Base-by-base conservation (phyloP, 768 basidiomycete species). In the Russula vinacea region DNA sequence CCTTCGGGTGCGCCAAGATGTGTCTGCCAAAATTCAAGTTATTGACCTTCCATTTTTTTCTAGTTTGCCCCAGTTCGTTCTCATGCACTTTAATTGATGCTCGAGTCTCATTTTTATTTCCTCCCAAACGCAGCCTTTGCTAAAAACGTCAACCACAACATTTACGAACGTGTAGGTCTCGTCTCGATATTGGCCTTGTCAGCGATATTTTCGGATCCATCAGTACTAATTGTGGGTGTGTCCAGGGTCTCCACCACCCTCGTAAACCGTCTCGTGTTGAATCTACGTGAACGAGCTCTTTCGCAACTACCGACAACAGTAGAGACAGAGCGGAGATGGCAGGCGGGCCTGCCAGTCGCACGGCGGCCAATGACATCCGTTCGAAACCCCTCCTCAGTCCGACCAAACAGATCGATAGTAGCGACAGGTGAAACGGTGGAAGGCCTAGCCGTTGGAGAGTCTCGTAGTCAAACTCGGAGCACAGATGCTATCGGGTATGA, bases 151-250 rank as follows among this genome's bases (percentile, higher is more conserved):
- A 2, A 51, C 64, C 24, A 42, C 59, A n/a, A 44, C 54, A 19
- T 5, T 56, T 29, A 61, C 64, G 14, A 65, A 65, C 26, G 64
- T 57, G 64, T 65, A 56, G 42, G 64, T 65, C 52, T 54, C 35
- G 29, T 39, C 45, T 40, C 8, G n/a, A 19, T 44, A 22, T 3
- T 35, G 26, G 29, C 8, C 11, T 35, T 19, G 44, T 22, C n/a
- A 45, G 19, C 11, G 26, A 10, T 24, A 26, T 35, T 3, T 24
- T 19, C 39, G 5, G 45, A 22, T 47, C 45, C 10, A 29, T 17
- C n/a, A 26, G 47, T 33, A 17, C 55, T 49, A 11, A 62, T 11
- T 26, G 16, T 19, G 5, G 49, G 14, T 8, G 22, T 35, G 5
- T 54, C 16, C 29, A 60, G 64, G 26, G 32, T 65, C 13, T 65